Percentiles rank a stretch among this genome's conserved stretches.
Evolutionary conservation across 805 yeast species (phyloP).

Genomic region (Metschnikowia cerradonensis): DNA sequence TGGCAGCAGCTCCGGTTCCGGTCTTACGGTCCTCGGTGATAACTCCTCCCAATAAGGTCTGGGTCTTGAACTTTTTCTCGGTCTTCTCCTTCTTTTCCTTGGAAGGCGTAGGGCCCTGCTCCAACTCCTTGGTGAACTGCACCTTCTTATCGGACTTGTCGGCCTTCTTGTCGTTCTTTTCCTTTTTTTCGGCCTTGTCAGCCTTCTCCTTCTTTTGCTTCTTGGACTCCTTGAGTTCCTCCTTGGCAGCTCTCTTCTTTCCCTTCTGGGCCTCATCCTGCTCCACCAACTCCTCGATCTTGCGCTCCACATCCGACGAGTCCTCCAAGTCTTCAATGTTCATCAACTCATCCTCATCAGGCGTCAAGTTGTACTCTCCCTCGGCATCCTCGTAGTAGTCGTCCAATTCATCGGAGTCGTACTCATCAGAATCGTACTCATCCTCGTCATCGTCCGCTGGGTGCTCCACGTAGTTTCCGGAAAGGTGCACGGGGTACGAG

Average conservation of each 20-base stretch:
- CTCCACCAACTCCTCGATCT: constrained; percentile 70
- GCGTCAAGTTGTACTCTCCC: constrained; percentile 61
- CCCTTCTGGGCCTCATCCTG: constrained; percentile 36
- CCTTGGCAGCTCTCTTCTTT: constrained; percentile 37
- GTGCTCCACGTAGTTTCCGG: constrained; percentile 95
- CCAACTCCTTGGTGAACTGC: constrained; percentile 84
- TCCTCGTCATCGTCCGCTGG: constrained; percentile 80
- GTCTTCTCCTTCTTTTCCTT: constrained; percentile 35
- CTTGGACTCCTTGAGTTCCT: constrained; percentile 17
- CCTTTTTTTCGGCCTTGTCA: constrained; percentile 15
- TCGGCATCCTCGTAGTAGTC: constrained; percentile 51
- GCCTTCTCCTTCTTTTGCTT: constrained; percentile 21
- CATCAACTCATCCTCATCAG: constrained; percentile 69
- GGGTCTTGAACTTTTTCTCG: constrained; percentile 59
- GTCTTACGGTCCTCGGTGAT: constrained; percentile 85
- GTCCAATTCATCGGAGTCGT: constrained; percentile 12
- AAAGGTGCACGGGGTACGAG: constrained; percentile 84
- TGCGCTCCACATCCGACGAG: constrained; percentile 65
- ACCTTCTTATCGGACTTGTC: constrained; percentile 45
- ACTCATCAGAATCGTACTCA: constrained; percentile 29
- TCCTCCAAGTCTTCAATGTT: constrained; percentile 63
- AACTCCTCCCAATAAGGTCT: constrained; percentile 89
- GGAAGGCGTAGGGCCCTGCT: constrained; percentile 84
- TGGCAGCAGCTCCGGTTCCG: constrained; percentile 87
- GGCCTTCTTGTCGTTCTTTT: constrained; percentile 56